These are phyloP conservation scores for Friedmanniomyces endolithicus DNA, from an alignment of 495 filamentous ascomycete genomes.

Conservation along the genomic window DNA sequence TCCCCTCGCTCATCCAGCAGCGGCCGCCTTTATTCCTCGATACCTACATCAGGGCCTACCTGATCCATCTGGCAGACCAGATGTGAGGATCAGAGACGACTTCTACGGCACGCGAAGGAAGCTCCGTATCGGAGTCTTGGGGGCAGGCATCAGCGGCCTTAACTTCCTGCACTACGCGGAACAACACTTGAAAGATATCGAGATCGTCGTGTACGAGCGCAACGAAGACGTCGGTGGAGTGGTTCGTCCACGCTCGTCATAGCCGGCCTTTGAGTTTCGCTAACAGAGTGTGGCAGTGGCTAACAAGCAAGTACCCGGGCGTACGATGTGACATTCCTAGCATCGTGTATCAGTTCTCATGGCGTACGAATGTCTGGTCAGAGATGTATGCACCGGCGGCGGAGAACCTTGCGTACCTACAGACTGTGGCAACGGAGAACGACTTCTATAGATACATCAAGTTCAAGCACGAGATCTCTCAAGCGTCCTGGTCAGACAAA, in stretches of 20 bases:
- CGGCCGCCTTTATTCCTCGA: neutral
- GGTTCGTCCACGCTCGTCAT: neutral
- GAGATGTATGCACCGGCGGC: conserved; percentile 11
- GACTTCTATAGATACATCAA: conserved; percentile 8
- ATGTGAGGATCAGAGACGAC: conserved; percentile 7
- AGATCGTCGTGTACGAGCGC: conserved; percentile 8
- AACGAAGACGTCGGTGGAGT: conserved; percentile 12
- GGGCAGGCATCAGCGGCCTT: conserved; percentile 6
- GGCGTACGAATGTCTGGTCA: conserved; percentile 10
- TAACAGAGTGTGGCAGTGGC: neutral
- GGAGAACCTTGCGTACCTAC: conserved; percentile 4
- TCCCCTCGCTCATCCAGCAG: conserved; percentile 3
- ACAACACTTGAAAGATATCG: conserved; percentile 4
- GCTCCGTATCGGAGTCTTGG: conserved; percentile 4
- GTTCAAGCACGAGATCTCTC: conserved; percentile 2
- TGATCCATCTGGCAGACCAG: conserved; percentile 2
- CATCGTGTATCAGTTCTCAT: conserved; percentile 8
- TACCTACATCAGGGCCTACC: conserved; percentile 3
- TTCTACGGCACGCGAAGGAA: conserved; percentile 8
- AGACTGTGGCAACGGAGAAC: conserved; percentile 2
- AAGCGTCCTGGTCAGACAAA: conserved; percentile 3
- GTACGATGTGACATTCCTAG: conserved; percentile 6
- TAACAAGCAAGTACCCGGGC: conserved; percentile 5
- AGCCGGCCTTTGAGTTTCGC: neutral
- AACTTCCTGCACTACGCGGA: conserved; percentile 10